A percentile compares a stretch with the other conserved stretches of the same genome.
phyloP scores from a whole-genome alignment of 1,284 basidiomycete species.

The Cryptococcus depauperatus region DNA sequence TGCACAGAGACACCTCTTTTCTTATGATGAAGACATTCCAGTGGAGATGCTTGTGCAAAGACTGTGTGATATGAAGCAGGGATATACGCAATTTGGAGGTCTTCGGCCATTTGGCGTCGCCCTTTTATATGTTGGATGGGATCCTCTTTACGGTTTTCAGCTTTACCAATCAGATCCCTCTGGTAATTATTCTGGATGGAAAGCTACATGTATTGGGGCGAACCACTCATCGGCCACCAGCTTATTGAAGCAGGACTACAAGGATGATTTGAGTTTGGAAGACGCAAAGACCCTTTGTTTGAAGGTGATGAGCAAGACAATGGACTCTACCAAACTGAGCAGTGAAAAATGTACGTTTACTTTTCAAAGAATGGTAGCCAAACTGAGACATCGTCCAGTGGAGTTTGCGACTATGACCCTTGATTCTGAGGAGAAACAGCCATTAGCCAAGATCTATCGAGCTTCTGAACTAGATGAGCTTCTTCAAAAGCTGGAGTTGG shows the following conservation, averaged over 20 bases:
- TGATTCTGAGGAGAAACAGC: constrained; percentile 65
- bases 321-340: constrained; percentile 94
- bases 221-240: constrained; percentile 65
- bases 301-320: constrained; percentile 97
- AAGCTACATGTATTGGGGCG: constrained; percentile 93
- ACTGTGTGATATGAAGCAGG: constrained; percentile 95
- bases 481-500: constrained; percentile 72
- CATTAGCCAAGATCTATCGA: constrained; percentile 85
- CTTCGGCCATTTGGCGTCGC: constrained; percentile 97
- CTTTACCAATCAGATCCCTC: constrained; percentile 98
- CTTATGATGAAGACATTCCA: constrained; percentile 95
- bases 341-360: constrained; percentile 76
- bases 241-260: constrained; percentile 96
- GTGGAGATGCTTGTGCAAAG: constrained; percentile 91
- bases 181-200: constrained; percentile 98
- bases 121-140: constrained; percentile 90
- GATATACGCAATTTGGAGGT: constrained; percentile 97
- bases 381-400: constrained; percentile 51
- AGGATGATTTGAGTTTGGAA: constrained; percentile 83
- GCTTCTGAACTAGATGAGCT: constrained; percentile 85
- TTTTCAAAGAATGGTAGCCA: neutral
- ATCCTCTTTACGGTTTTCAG: constrained; percentile 93
- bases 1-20: constrained; percentile 79
- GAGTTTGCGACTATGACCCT: constrained; percentile 92
- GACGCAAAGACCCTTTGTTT: constrained; percentile 87